Conservation (phyloP, 345 rosid species). For the Reutealis trisperma region DNA sequence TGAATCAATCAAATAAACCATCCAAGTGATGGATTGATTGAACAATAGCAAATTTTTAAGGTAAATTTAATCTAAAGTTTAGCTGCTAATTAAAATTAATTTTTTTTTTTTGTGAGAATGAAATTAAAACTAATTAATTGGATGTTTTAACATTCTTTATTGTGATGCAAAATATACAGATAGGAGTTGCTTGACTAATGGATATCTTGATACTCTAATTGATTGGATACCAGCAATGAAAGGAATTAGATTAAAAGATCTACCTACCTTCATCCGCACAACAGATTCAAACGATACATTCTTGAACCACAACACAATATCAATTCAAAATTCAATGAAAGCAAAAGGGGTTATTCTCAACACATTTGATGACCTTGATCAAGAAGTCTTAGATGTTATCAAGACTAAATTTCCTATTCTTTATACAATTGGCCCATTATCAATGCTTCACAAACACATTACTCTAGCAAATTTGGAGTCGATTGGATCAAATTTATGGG, state of each 20-base stretch:
- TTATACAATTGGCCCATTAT: conserved; percentile 6
- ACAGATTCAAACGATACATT: neutral
- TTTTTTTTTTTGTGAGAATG: too few species aligned
- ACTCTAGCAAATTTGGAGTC: neutral
- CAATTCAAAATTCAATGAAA: neutral
- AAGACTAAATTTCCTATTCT: neutral
- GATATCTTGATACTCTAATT: neutral
- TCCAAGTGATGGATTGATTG: too few species aligned
- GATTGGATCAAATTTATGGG: neutral
- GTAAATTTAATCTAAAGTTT: too few species aligned
- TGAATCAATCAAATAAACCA: too few species aligned
- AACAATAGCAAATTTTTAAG: too few species aligned
- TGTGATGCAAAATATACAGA: neutral
- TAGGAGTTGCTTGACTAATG: neutral
- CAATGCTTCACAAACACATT: neutral
- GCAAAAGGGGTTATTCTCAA: conserved; percentile 7
- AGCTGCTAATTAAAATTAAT: too few species aligned
- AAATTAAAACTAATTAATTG: too few species aligned
- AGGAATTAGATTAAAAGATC: neutral
- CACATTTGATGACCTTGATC: conserved; percentile 13
- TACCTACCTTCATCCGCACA: neutral
- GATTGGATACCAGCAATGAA: conserved; percentile 14
- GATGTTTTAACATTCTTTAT: too few species aligned
- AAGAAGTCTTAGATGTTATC: neutral
- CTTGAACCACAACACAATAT: neutral